Conservation (phyloP, 2,329 filamentous ascomycete genomes). For the Exophiala sp. region DNA sequence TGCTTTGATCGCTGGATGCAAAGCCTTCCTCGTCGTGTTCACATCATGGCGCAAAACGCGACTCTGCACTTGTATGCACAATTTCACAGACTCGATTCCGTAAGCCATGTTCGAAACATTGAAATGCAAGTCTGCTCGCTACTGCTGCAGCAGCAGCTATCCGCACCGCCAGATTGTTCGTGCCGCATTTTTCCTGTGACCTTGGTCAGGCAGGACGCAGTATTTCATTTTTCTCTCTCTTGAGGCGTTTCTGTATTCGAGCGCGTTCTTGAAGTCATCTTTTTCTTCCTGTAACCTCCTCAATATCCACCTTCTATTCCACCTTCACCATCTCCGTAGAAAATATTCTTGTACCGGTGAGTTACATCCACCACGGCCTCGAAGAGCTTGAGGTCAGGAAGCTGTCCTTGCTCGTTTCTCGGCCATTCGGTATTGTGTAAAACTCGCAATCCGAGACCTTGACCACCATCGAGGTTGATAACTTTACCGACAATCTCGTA, state of each 20-base stretch:
- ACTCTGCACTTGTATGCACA: too few relatives aligned
- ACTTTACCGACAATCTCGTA: constrained; percentile 49
- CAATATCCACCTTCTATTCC: constrained; percentile 20
- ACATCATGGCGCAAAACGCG: too few relatives aligned
- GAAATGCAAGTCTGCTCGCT: too few relatives aligned
- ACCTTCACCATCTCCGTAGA: constrained; percentile 56
- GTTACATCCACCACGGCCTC: constrained; percentile 81
- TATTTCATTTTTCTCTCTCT: background rate
- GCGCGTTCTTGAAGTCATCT: background rate
- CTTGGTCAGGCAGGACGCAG: background rate
- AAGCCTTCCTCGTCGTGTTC: too few relatives aligned
- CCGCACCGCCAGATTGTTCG: too few relatives aligned
- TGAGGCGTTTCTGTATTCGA: too few relatives aligned
- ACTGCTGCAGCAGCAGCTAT: background rate
- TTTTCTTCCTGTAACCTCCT: background rate
- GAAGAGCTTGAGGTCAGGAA: constrained; percentile 68
- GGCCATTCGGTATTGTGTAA: constrained; percentile 42
- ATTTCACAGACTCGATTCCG: too few relatives aligned
- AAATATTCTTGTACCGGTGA: constrained; percentile 76
- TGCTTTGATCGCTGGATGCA: too few relatives aligned
- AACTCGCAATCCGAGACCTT: constrained; percentile 41
- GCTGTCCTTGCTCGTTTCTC: constrained; percentile 22
- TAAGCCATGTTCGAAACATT: too few relatives aligned
- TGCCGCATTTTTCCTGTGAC: too few relatives aligned
- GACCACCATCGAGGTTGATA: constrained; percentile 39